Evolutionary conservation across 805 yeast species (phyloP).

Genomic region (Suhomyces vadensis): DNA sequence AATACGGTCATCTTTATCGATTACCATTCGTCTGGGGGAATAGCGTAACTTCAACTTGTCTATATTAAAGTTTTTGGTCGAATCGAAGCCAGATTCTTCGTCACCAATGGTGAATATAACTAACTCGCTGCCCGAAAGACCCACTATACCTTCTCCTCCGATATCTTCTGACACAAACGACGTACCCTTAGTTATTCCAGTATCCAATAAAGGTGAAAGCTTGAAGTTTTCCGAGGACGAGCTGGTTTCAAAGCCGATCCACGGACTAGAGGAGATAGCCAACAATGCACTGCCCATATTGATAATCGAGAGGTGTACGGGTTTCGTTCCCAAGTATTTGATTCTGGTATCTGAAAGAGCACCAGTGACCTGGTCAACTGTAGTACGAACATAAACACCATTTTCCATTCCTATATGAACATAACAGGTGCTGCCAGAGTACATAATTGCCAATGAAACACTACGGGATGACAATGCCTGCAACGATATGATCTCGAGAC

Average conservation of each 20-base stretch:
- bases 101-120: constrained; percentile 58
- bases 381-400: constrained; percentile 73
- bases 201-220: constrained; percentile 49
- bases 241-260: constrained; percentile 48
- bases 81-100: constrained; percentile 29
- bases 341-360: constrained; percentile 59
- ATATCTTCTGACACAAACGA: constrained; percentile 64
- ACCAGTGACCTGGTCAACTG: constrained; percentile 60
- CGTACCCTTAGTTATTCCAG: constrained; percentile 46
- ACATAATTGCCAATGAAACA: constrained; percentile 26
- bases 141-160: constrained; percentile 62
- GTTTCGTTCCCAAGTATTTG: constrained; percentile 71
- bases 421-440: constrained; percentile 22
- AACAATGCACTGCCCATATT: constrained; percentile 13
- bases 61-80: constrained; percentile 27
- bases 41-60: constrained; percentile 45
- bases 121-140: constrained; percentile 52
- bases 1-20: constrained; percentile 22
- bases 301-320: constrained; percentile 51
- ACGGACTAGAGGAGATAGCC: constrained; percentile 56
- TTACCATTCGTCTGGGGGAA: constrained; percentile 49
- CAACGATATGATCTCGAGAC: constrained; percentile 60
- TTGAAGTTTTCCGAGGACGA: constrained; percentile 32
- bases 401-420: constrained; percentile 81
- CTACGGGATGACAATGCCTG: constrained; percentile 62